Percentiles rank a stretch among this genome's conserved stretches.
phyloP scores from a whole-genome alignment of 768 basidiomycete species.

The Suillus clintonianus region DNA sequence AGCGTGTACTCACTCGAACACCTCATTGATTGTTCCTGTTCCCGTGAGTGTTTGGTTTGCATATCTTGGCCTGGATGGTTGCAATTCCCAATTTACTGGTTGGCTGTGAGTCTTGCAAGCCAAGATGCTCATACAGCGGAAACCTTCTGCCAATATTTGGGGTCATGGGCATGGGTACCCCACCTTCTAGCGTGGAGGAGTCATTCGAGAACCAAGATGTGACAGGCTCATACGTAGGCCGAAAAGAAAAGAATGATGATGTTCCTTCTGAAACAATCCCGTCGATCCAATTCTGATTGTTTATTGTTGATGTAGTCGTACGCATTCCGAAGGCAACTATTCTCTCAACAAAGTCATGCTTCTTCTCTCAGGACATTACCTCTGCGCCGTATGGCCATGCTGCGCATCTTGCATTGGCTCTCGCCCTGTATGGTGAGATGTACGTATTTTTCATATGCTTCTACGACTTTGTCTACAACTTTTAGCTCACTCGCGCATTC shows the following conservation, averaged over 20 bases:
- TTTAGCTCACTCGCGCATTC: slow-evolving; percentile 7
- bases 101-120: neutral
- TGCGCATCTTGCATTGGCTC: slow-evolving; percentile 60
- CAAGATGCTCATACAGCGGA: neutral
- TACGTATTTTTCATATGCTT: slow-evolving; percentile 34
- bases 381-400: slow-evolving; percentile 53
- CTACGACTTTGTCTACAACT: neutral
- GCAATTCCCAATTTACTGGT: neutral
- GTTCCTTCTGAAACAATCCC: slow-evolving; percentile 6
- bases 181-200: neutral
- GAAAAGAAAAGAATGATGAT: no score
- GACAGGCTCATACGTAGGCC: neutral
- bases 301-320: slow-evolving; percentile 47
- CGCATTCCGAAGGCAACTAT: slow-evolving; percentile 64
- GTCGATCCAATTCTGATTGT: neutral
- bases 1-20: slow-evolving; percentile 25
- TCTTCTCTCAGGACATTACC: slow-evolving; percentile 45
- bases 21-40: slow-evolving; percentile 20
- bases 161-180: neutral
- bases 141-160: neutral
- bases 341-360: slow-evolving; percentile 61
- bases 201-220: neutral
- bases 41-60: slow-evolving; percentile 25
- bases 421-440: slow-evolving; percentile 70
- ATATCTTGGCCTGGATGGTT: neutral